A percentile compares a stretch with the other conserved stretches of the same genome.
phyloP scores from a whole-genome alignment of 192 early-diverging fungal genomes.

The Cladochytrium replicatum region DNA sequence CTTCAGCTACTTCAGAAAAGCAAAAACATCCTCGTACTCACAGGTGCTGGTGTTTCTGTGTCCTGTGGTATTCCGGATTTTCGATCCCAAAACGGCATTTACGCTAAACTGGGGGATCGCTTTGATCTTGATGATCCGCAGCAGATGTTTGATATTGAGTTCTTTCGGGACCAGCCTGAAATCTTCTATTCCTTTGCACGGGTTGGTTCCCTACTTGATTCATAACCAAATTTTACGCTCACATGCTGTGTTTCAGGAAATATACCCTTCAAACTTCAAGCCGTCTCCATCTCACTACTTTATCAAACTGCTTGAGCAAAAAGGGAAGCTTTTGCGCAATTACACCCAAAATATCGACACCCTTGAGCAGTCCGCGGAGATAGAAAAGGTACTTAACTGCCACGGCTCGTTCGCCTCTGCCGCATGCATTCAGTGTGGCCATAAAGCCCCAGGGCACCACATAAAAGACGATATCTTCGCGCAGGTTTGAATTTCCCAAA shows the following conservation, averaged over 20 bases:
- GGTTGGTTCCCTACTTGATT: constrained; percentile 10
- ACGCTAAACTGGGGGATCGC: constrained; percentile 69
- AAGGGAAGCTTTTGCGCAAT: constrained; percentile 78
- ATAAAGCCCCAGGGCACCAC: constrained; percentile 62
- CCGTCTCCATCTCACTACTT: constrained; percentile 83
- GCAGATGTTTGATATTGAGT: constrained; percentile 94
- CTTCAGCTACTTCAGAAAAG: constrained; percentile 44
- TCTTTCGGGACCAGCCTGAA: constrained; percentile 73
- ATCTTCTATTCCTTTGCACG: constrained; percentile 94
- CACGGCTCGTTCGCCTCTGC: constrained; percentile 97
- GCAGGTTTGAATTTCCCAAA: constrained; percentile 23
- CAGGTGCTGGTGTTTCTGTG: constrained; percentile 85
- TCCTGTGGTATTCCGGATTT: constrained; percentile 97
- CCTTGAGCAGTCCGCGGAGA: constrained; percentile 78
- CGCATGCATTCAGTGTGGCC: constrained; percentile 75
- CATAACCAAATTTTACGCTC: not conserved
- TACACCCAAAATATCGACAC: constrained; percentile 99
- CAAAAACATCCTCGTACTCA: constrained; percentile 78
- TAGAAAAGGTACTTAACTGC: constrained; percentile 72
- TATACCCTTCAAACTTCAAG: constrained; percentile 78
- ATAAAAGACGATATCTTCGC: constrained; percentile 73
- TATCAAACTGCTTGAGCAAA: constrained; percentile 76
- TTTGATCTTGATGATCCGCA: constrained; percentile 88
- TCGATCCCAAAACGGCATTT: constrained; percentile 86
- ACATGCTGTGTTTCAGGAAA: constrained; percentile 38